Evolutionary conservation across 768 basidiomycete genomes (phyloP).

Genomic region (Pleurotus djamor): DNA sequence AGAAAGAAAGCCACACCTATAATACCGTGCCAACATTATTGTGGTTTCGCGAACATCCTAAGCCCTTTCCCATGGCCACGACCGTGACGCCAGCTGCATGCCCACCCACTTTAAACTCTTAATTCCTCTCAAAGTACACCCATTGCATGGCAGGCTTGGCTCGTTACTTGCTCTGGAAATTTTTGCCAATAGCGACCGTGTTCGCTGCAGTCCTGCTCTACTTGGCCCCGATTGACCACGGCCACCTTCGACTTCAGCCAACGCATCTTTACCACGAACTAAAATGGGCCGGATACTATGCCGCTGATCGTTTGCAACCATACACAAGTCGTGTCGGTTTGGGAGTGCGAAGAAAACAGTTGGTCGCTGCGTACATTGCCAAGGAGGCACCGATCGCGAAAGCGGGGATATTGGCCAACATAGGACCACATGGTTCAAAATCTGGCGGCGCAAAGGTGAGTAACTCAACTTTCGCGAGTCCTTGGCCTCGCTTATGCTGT

Average conservation of each 20-base stretch:
- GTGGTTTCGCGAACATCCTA: no score
- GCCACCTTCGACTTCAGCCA: neutral
- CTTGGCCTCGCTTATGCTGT: conserved; percentile 19
- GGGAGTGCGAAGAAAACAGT: neutral
- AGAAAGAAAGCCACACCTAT: no score
- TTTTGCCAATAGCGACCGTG: no score
- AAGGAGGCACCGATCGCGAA: conserved; percentile 60
- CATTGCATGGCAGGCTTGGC: no score
- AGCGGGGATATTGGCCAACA: conserved; percentile 69
- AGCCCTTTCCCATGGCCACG: no score
- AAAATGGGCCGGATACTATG: neutral
- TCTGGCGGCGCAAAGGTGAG: conserved; percentile 48
- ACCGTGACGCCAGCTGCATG: no score
- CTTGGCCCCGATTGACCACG: neutral
- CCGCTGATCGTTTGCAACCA: neutral
- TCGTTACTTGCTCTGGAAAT: no score
- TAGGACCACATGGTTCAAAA: conserved; percentile 56
- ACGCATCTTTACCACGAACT: neutral
- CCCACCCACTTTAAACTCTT: no score
- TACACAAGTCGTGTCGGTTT: neutral
- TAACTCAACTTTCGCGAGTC: conserved; percentile 12
- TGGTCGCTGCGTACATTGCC: conserved; percentile 49
- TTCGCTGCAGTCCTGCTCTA: neutral
- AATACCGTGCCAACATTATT: no score
- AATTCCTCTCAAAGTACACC: no score